Base-by-base conservation (phyloP, 2,329 filamentous ascomycete species). In the Monilinia laxa region DNA sequence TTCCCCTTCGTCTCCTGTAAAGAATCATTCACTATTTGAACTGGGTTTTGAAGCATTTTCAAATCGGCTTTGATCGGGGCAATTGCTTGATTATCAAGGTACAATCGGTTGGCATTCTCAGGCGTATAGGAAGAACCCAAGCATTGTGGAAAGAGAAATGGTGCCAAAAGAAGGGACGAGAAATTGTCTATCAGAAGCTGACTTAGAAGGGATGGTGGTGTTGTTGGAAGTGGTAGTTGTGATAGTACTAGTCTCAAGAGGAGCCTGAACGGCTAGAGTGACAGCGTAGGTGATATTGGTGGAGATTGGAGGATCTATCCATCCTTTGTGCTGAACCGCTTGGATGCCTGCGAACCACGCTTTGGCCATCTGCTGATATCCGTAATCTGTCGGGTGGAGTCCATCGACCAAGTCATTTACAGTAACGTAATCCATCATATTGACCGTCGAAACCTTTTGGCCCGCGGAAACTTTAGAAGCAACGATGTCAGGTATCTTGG, bases 381-480 rank as follows among this genome's bases (percentile, higher is more conserved):
- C 71, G 6, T 54, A n/a, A 53, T 71, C 70, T 23, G 53, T 69
- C 3, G 71, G 71, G 65, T 73, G 71, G 18, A 70, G 49, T 25
- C 68, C 69, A 65, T 71, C 70, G 10, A 52, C 25, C 10, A 70
- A 49, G 5, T 69, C 65, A 14, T 49, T 31, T 1, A 64, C 42
- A 12, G 62, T 55, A 10, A 71, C 66, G 25, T 58, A 63, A 12
- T 62, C 35, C 54, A 49, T 68, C 69, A 71, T 70, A 40, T 68
- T 67, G 4, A 70, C 59, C 0, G 66, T 56, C 7, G n/a, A 51
- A 10, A 71, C 52, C 18, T 70, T 67, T 58, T 67, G 57, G 18
- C 68, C 67, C 6, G 38, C 47, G 20, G 23, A 20, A 4, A 62
- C 59, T 42, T 67, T 67, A 23, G 47, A 20, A 4, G 52, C 63